Conservation (phyloP, 1,284 basidiomycete species). For the Boletellus dicymbophilus region DNA sequence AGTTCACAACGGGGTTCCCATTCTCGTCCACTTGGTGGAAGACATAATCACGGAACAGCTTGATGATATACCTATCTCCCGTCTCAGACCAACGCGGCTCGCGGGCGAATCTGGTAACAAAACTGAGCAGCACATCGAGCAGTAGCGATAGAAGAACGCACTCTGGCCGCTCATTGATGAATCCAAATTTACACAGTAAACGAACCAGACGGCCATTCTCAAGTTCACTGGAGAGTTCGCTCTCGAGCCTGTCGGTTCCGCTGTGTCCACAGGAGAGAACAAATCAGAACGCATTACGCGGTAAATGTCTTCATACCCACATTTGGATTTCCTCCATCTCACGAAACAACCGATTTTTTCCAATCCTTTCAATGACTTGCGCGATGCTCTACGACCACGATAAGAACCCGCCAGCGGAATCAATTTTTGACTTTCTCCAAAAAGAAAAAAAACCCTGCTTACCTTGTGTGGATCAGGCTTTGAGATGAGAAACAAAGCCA, state of each 20-base stretch:
- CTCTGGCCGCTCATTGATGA: conserved; percentile 99
- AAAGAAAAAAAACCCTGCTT: neutral
- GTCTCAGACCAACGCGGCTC: conserved; percentile 98
- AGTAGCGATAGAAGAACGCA: conserved; percentile 41
- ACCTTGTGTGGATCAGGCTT: conserved; percentile 71
- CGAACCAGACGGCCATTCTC: conserved; percentile 96
- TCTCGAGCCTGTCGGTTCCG: conserved; percentile 81
- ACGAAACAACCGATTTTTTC: conserved; percentile 61
- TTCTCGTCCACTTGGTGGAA: conserved; percentile 97
- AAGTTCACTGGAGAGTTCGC: conserved; percentile 87
- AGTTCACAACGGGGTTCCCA: conserved; percentile 88
- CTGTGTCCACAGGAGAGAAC: conserved; percentile 41
- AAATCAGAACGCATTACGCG: neutral
- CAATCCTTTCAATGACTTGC: conserved; percentile 81
- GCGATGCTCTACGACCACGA: conserved; percentile 61
- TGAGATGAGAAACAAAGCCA: conserved; percentile 78
- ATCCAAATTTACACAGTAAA: conserved; percentile 92
- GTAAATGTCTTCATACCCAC: conserved; percentile 42
- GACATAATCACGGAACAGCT: conserved; percentile 97
- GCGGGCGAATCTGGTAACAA: conserved; percentile 77
- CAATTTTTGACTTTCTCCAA: neutral
- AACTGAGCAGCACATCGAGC: conserved; percentile 1
- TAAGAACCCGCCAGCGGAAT: neutral
- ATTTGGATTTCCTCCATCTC: conserved; percentile 86
- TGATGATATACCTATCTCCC: conserved; percentile 97